phyloP scores from a whole-genome alignment of 2,329 filamentous ascomycete genomes.

The Trichoderma harzianum region DNA sequence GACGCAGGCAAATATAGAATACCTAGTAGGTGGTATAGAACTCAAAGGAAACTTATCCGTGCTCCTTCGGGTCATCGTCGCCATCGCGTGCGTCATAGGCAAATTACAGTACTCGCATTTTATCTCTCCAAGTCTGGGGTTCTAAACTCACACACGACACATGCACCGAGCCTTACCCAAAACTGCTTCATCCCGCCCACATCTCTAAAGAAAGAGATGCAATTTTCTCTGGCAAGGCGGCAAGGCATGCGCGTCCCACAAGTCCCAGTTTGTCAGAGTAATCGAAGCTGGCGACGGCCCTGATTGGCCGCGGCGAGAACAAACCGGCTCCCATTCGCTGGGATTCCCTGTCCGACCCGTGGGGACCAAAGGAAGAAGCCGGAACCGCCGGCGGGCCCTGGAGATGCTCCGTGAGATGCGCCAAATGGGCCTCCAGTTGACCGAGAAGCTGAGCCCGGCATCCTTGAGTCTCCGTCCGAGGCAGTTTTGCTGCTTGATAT shows the following conservation, averaged over 20 bases:
- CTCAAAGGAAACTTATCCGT: neutral
- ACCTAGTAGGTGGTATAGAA: neutral
- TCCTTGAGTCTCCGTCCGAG: neutral
- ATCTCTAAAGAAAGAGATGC: neutral
- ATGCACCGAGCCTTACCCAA: neutral
- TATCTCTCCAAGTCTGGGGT: neutral
- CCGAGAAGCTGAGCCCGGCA: conserved; percentile 1
- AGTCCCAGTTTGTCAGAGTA: neutral
- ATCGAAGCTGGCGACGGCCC: neutral
- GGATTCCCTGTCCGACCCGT: conserved; percentile 24
- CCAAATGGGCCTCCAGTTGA: neutral
- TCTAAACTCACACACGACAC: conserved; percentile 9
- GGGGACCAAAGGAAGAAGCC: conserved; percentile 30
- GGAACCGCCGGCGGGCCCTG: conserved; percentile 23
- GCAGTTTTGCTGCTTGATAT: neutral
- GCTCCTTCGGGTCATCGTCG: neutral
- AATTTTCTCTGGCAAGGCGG: conserved; percentile 16
- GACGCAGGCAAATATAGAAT: neutral
- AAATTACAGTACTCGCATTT: neutral
- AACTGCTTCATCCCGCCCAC: neutral
- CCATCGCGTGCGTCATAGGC: conserved; percentile 10
- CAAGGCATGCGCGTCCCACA: conserved; percentile 20
- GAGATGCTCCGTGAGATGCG: neutral
- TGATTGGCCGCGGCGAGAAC: conserved; percentile 30
- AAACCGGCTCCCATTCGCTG: conserved; percentile 30